Conservation (phyloP, 1,284 basidiomycete genomes). For the Dichomitus squalens region DNA sequence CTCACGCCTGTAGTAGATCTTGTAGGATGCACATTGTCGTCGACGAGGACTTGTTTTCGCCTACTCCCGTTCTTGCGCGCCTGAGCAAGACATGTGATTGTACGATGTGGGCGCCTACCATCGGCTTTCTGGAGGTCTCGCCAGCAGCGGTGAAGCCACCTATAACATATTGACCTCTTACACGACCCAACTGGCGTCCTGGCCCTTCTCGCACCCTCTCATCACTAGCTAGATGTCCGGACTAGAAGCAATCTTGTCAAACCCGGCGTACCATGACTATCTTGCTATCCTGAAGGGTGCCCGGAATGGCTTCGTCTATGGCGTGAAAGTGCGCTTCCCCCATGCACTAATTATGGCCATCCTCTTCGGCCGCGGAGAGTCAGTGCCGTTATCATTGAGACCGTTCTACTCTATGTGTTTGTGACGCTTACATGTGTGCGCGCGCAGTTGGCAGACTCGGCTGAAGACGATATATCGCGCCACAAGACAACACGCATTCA, state of each 20-base stretch:
- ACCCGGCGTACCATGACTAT: slow-evolving; percentile 87
- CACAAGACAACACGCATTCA: slow-evolving; percentile 88
- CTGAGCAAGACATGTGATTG: neutral
- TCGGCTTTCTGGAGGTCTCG: neutral
- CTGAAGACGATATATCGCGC: slow-evolving; percentile 76
- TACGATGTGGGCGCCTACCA: neutral
- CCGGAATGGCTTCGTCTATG: slow-evolving; percentile 91
- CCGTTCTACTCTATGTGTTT: no score
- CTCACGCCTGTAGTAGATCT: no score
- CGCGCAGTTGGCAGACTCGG: slow-evolving; percentile 69
- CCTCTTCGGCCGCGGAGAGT: slow-evolving; percentile 90
- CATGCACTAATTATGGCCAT: slow-evolving; percentile 99
- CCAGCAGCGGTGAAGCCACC: slow-evolving; percentile 5
- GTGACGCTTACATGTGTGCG: slow-evolving; percentile 5
- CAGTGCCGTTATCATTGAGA: slow-evolving; percentile 36
- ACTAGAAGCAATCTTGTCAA: slow-evolving; percentile 45
- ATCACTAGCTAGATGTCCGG: slow-evolving; percentile 23
- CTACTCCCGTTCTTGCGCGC: no score
- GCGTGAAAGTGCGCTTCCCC: slow-evolving; percentile 95
- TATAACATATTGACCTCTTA: slow-evolving; percentile 2
- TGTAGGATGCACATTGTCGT: no score
- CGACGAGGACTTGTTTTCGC: no score
- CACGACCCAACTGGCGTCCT: slow-evolving; percentile 1
- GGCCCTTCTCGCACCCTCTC: neutral
- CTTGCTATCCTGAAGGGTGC: slow-evolving; percentile 94